phyloP scores from a whole-genome alignment of 164 flowering plant species.

The Tinospora cordifolia region DNA sequence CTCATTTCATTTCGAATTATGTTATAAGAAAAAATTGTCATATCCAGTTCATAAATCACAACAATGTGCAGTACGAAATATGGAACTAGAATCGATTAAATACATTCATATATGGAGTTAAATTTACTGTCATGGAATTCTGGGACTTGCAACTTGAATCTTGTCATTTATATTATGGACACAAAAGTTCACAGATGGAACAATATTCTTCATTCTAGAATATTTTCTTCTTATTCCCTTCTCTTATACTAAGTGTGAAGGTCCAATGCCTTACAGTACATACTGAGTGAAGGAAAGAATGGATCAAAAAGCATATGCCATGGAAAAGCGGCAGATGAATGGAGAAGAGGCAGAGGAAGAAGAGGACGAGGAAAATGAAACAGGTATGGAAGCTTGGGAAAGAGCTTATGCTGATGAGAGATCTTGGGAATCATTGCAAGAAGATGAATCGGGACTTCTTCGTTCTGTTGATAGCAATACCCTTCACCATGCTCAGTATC shows the following conservation, averaged over 20 bases:
- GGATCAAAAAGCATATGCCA: neutral
- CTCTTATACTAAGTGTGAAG: neutral
- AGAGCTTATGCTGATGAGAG: conserved; percentile 82
- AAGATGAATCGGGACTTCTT: conserved; percentile 84
- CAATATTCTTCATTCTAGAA: neutral
- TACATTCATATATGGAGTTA: neutral
- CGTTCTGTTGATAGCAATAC: conserved; percentile 58
- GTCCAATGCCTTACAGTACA: neutral
- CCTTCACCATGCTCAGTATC: conserved; percentile 75
- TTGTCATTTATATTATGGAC: neutral
- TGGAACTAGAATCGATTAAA: neutral
- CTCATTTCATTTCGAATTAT: neutral
- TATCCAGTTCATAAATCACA: neutral
- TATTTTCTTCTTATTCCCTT: neutral
- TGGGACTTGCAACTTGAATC: neutral
- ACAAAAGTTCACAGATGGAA: neutral
- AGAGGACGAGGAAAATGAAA: conserved; percentile 38
- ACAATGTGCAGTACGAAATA: neutral
- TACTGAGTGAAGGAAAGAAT: neutral
- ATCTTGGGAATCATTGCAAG: conserved; percentile 87
- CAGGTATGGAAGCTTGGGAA: conserved; percentile 59
- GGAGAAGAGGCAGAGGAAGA: conserved; percentile 40
- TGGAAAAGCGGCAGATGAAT: conserved; percentile 22
- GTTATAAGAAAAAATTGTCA: neutral
- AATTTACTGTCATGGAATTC: neutral